Evolutionary conservation across 2,329 filamentous ascomycete genomes (phyloP), one percentile per base, ranked within the genome.

Genomic region (Plenodomus biglobosus): DNA sequence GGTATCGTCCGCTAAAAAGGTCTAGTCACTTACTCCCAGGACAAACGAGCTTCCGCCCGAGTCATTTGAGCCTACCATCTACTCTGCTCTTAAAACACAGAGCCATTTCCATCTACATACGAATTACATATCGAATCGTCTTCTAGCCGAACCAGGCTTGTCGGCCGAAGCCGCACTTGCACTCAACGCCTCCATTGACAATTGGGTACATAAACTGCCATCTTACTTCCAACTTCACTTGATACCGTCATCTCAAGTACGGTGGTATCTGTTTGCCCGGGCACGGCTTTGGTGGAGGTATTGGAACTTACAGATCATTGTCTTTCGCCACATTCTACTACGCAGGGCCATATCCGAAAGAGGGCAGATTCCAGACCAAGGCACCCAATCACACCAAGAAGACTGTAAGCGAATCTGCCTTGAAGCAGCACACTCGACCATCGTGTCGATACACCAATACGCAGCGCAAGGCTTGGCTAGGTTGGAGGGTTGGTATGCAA

Each of bases 261-360:
- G 56, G 1, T 64, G 57, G 57, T 62, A 58, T 18, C 22, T 53
- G 8, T 64, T 64, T 22, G 61, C 61, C 1, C 56, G 53, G 21
- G 58, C 61, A 15, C 52, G 61, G 3, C 32, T 61, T 6, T 64
- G 61, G 61, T 64, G 61, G 61, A 55, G 61, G 39, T 56, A 56
- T 10, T 64, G 61, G 61, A 64, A 64, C 27, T 47, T 64, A 3
- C 62, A 62, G 22, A 64, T 64, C 8, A 64, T 64, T 11, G 50
- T 62, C 0, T 62, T 62, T 37, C 57, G 61, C 20, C 61, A 64
- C 32, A 59, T 64, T 10, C 38, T 64, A 21, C 49, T 64, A 19
- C 57, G 59, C 13, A 49, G 45, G 38, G 61, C 61, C 7, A 64
- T 64, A 17, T 55, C 58, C 4, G 53, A 59, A 38, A 52, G 59